phyloP scores from a whole-genome alignment of 2,329 filamentous ascomycete genomes.

The Aciculosporium take region DNA sequence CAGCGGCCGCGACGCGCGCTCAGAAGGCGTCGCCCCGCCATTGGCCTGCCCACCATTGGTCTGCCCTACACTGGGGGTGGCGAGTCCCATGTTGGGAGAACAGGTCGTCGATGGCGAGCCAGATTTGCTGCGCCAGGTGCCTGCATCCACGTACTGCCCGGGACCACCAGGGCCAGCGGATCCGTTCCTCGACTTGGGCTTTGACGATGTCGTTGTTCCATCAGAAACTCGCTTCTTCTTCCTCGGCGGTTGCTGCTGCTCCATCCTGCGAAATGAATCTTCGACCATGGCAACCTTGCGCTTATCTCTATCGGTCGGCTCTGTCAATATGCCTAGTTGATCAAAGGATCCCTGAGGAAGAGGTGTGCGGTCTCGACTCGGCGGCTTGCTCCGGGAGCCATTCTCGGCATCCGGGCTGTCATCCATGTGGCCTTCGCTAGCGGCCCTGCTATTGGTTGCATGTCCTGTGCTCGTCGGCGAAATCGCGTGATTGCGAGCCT shows the following conservation, averaged over 20 bases:
- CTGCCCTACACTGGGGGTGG: no score
- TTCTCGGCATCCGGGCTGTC: constrained; percentile 36
- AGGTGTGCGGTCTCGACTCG: constrained; percentile 52
- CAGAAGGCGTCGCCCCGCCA: constrained; percentile 16
- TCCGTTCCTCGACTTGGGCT: constrained; percentile 26
- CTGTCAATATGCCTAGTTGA: constrained; percentile 44
- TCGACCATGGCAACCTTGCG: constrained; percentile 53
- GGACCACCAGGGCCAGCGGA: constrained; percentile 20
- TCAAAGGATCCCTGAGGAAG: constrained; percentile 44
- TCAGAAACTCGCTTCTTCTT: constrained; percentile 52
- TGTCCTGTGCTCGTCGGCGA: constrained; percentile 50
- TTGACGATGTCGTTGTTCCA: constrained; percentile 25
- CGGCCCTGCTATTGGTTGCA: constrained; percentile 47
- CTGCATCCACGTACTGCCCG: constrained; percentile 35
- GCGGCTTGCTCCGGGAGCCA: constrained; percentile 48
- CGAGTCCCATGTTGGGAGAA: constrained; percentile 22
- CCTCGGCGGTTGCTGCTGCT: constrained; percentile 39
- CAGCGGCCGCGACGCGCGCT: constrained; percentile 20
- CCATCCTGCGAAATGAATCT: constrained; percentile 48
- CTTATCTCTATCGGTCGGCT: constrained; percentile 52
- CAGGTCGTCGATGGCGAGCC: constrained; percentile 32
- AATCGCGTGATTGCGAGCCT: constrained; percentile 38
- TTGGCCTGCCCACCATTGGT: constrained; percentile 18
- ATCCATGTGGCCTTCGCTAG: constrained; percentile 46
- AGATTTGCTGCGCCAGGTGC: constrained; percentile 39